Percentiles rank a stretch among this genome's conserved stretches.
Conservation (phyloP, 345 rosid species). For the Brassica incana region DNA sequence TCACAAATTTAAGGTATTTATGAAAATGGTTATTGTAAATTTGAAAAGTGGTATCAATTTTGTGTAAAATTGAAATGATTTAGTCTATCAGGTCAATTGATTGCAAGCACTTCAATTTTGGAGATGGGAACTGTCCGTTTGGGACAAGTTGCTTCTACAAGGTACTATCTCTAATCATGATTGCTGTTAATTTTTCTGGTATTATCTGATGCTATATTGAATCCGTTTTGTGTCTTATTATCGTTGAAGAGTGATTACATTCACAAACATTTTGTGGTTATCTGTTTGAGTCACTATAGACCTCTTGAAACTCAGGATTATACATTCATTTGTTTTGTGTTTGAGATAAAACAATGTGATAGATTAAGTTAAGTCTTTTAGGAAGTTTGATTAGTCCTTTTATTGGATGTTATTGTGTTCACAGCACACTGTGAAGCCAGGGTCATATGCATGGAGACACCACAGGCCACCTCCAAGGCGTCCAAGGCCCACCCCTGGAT, state of each 20-base stretch:
- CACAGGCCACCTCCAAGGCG: constrained; percentile 68
- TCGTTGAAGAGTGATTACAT: constrained; percentile 7
- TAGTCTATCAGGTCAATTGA: constrained; percentile 64
- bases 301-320: too few relatives aligned
- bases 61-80: background rate
- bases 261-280: background rate
- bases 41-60: too few relatives aligned
- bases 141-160: constrained; percentile 97
- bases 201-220: background rate
- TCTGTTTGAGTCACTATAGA: background rate
- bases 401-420: constrained; percentile 60
- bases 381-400: constrained; percentile 44
- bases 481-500: constrained; percentile 39
- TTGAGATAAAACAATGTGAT: too few relatives aligned
- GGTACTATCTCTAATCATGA: constrained; percentile 40
- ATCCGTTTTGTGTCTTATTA: background rate
- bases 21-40: too few relatives aligned
- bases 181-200: background rate
- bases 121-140: constrained; percentile 91
- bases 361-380: constrained; percentile 19
- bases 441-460: constrained; percentile 78
- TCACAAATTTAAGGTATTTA: too few relatives aligned
- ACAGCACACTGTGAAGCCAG: constrained; percentile 72
- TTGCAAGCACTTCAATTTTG: constrained; percentile 90
- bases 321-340: background rate